These are phyloP conservation scores for Piloderma croceum DNA, from an alignment of 768 basidiomycete species.

Conservation along the genomic window DNA sequence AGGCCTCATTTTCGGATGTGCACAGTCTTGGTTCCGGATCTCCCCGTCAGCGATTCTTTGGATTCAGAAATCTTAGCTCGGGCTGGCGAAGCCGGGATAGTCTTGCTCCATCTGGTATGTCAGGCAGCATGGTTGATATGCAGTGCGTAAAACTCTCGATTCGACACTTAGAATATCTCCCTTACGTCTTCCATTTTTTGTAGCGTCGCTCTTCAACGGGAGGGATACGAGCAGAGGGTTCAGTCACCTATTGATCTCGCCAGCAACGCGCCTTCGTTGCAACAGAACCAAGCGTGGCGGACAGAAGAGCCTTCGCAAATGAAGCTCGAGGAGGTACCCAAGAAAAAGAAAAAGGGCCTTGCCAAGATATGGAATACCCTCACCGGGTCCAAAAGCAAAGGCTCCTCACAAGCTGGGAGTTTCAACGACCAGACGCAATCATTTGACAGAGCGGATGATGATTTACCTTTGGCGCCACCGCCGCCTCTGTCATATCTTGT, in stretches of 20 bases:
- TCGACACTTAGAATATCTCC: constrained; percentile 4
- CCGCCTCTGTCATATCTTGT: constrained; percentile 89
- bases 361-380: constrained; percentile 80
- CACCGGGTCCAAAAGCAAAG: constrained; percentile 50
- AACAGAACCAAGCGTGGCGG: constrained; percentile 55
- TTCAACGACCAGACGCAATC: constrained; percentile 33
- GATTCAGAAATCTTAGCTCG: constrained; percentile 61
- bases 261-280: constrained; percentile 34
- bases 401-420: constrained; percentile 20
- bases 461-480: constrained; percentile 79
- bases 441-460: constrained; percentile 51
- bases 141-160: constrained; percentile 57
- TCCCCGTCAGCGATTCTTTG: constrained; percentile 73
- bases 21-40: constrained; percentile 67
- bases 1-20: constrained; percentile 75
- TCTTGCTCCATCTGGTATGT: constrained; percentile 72
- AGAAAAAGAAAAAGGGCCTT: constrained; percentile 74
- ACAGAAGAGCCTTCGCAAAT: no score
- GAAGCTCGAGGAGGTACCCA: constrained; percentile 44
- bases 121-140: constrained; percentile 90
- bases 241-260: constrained; percentile 27
- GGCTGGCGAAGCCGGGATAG: constrained; percentile 80
- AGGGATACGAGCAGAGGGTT: constrained; percentile 32
- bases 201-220: constrained; percentile 76
- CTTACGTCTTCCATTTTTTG: constrained; percentile 6